Conservation (phyloP, 108 stramenopile species). For the Cylindrotheca fusiformis region DNA sequence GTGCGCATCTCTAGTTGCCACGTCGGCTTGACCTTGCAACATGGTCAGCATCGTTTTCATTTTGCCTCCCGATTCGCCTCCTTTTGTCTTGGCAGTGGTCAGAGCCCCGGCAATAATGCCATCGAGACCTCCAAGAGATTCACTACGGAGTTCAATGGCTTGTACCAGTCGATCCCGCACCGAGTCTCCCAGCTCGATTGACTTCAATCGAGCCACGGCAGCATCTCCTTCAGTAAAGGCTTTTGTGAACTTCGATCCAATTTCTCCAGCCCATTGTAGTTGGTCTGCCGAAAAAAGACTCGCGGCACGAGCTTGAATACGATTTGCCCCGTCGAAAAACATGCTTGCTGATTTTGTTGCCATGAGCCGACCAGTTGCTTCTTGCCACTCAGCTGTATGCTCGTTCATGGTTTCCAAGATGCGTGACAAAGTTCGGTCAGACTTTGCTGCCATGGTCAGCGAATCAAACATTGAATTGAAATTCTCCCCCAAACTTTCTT, state of each 20-base stretch:
- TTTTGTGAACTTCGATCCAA: slow-evolving; percentile 66
- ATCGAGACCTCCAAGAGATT: slow-evolving; percentile 84
- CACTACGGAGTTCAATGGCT: slow-evolving; percentile 83
- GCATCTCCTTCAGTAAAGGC: slow-evolving; percentile 88
- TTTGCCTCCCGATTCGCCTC: slow-evolving; percentile 37
- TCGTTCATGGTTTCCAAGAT: slow-evolving; percentile 69
- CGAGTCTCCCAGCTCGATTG: slow-evolving; percentile 83
- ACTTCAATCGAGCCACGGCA: slow-evolving; percentile 82
- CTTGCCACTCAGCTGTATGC: slow-evolving; percentile 81
- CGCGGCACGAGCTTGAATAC: slow-evolving; percentile 66
- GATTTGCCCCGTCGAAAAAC: slow-evolving; percentile 79
- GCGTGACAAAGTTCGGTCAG: slow-evolving; percentile 59
- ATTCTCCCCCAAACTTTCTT: slow-evolving; percentile 37
- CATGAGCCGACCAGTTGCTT: slow-evolving; percentile 72
- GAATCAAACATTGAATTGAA: slow-evolving; percentile 73
- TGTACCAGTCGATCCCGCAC: slow-evolving; percentile 67
- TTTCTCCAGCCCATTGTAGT: slow-evolving; percentile 54
- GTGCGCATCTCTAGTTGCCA: slow-evolving; percentile 58
- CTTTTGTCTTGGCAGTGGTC: slow-evolving; percentile 33
- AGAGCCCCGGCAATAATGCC: slow-evolving; percentile 87
- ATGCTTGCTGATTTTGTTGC: slow-evolving; percentile 72
- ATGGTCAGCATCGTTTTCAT: slow-evolving; percentile 53
- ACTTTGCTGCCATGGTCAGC: slow-evolving; percentile 59
- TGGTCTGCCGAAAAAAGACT: slow-evolving; percentile 59
- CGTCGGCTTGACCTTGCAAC: slow-evolving; percentile 56